Evolutionary conservation across 805 yeast species (phyloP).

Genomic region (Torulaspora maleeae): DNA sequence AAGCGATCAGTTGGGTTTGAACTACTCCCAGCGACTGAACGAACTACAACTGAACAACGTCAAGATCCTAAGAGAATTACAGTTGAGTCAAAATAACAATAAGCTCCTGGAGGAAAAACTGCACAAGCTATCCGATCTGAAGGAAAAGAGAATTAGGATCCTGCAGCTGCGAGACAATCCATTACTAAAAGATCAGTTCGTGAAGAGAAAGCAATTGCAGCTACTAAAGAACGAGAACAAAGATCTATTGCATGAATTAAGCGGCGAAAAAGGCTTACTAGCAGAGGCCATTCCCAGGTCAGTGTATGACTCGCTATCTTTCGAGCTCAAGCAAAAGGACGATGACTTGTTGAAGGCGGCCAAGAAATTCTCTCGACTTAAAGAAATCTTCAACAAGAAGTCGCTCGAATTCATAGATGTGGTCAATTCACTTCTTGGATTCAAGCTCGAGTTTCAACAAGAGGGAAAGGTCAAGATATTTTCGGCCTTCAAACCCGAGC

Average conservation of each 20-base stretch:
- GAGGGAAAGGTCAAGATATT: slow-evolving; percentile 52
- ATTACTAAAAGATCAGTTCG: slow-evolving; percentile 52
- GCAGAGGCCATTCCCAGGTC: slow-evolving; percentile 50
- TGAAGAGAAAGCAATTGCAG: slow-evolving; percentile 49
- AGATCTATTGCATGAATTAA: slow-evolving; percentile 41
- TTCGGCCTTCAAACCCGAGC: slow-evolving; percentile 42
- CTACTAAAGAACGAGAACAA: slow-evolving; percentile 55
- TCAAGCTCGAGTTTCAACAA: slow-evolving; percentile 60
- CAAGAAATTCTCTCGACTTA: slow-evolving; percentile 50
- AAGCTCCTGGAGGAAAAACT: slow-evolving; percentile 38
- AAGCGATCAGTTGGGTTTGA: slow-evolving; percentile 24
- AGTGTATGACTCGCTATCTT: slow-evolving; percentile 56
- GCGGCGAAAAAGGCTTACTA: slow-evolving; percentile 11
- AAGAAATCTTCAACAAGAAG: slow-evolving; percentile 56
- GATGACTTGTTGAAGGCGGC: slow-evolving; percentile 44
- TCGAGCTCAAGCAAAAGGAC: slow-evolving; percentile 49
- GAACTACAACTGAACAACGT: slow-evolving; percentile 42
- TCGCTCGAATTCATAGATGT: slow-evolving; percentile 68
- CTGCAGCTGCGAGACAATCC: slow-evolving; percentile 67
- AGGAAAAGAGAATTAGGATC: slow-evolving; percentile 44
- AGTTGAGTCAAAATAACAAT: slow-evolving; percentile 37
- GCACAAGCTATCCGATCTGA: slow-evolving; percentile 33
- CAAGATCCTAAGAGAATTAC: slow-evolving; percentile 36
- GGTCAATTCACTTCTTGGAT: slow-evolving; percentile 66
- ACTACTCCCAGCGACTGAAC: slow-evolving; percentile 32